Evolutionary conservation across 2,329 filamentous ascomycete species (phyloP), one percentile per base, ranked within the genome.

Genomic region (Allantophomopsis lycopodina): DNA sequence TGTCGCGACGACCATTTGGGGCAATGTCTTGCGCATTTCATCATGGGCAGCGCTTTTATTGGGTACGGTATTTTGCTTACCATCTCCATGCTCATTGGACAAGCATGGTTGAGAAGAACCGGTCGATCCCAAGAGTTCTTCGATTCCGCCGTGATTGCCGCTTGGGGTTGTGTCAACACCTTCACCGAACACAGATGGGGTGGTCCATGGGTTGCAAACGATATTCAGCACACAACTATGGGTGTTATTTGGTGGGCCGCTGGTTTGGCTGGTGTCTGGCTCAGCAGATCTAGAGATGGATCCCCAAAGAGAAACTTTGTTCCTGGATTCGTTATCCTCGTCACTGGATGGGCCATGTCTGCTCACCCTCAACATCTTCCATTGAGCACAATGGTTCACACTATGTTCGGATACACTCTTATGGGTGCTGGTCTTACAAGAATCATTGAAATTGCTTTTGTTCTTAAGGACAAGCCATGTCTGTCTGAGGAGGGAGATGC

Each of bases 191-290:
- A 98, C 57, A 76, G 83, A 39, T 98, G 91, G 91, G 91, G 91
- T 40, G 69, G 69, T 1, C 71, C 75, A 0, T 98, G 91, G 91
- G 86, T 83, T 39, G 77, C 75, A 60, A 96, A 95, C 55, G 91
- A 98, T 59, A 76, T 94, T 63, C 89, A 98, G 59, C 91, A 98
- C 60, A 98, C 91, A 0, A 85, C 83, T n/a, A 96, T 98, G 89
- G 91, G 91, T n/a, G 76, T 98, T 45, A 78, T 98, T 38, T 98
- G 91, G 91, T 98, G 89, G 89, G 83, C 79, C 51, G 89, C 91
- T 7, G 91, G 91, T 17, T 65, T 98, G 21, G 73, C 89, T 10
- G 91, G 91, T 33, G 72, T 98, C 39, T 98, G 89, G 91, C 68
- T 98, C 32, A 94, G 86, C 57, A 74, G 76, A 46, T 85, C 80